These are phyloP conservation scores for Lachancea meyersii DNA, from an alignment of 805 yeast genomes.

Conservation along the genomic window DNA sequence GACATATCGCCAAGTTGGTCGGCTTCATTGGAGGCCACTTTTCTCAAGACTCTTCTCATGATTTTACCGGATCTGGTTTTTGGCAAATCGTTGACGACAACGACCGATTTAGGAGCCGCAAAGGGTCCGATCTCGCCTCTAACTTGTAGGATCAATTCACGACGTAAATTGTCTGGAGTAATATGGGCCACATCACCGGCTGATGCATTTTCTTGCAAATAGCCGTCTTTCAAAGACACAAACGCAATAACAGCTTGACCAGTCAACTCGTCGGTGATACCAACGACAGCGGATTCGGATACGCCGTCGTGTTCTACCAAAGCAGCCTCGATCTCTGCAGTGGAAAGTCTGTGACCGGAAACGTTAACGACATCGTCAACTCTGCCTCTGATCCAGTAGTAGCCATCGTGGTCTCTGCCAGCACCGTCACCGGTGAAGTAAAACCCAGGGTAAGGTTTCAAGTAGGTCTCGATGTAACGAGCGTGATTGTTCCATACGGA, in stretches of 20 bases:
- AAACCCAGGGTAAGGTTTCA: constrained; percentile 86
- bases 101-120: constrained; percentile 83
- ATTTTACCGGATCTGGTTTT: constrained; percentile 98
- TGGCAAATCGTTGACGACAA: constrained; percentile 72
- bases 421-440: constrained; percentile 99
- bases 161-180: constrained; percentile 42
- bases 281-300: constrained; percentile 95
- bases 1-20: constrained; percentile 89
- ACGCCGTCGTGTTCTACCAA: constrained; percentile 72
- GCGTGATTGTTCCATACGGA: constrained; percentile 85
- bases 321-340: constrained; percentile 96
- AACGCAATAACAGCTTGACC: constrained; percentile 97
- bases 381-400: constrained; percentile 96
- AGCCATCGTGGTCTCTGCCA: constrained; percentile 93
- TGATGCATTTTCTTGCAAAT: constrained; percentile 28
- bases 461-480: constrained; percentile 84
- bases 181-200: constrained; percentile 29
- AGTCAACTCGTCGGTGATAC: constrained; percentile 88
- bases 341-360: constrained; percentile 95
- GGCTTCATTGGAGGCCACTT: constrained; percentile 85
- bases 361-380: constrained; percentile 98
- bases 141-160: constrained; percentile 78
- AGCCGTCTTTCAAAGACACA: constrained; percentile 66
- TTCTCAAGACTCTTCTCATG: constrained; percentile 95
- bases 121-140: constrained; percentile 84